phyloP scores from a whole-genome alignment of 2,329 filamentous ascomycete species.

The Penicillium occitanis region DNA sequence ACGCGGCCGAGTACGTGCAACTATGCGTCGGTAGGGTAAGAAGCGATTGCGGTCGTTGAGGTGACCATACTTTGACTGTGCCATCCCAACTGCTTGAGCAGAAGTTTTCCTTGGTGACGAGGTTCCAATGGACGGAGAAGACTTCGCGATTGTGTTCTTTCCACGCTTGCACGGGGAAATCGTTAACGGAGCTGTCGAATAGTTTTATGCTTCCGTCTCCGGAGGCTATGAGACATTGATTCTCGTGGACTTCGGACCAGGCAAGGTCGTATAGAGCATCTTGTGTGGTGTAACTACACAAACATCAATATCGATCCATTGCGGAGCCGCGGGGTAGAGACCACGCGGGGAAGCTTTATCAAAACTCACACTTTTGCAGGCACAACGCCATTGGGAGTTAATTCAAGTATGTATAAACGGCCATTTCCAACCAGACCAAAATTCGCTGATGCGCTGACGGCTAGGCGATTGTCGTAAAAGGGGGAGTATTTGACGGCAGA shows the following conservation, averaged over 20 bases:
- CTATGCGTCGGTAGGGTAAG: constrained; percentile 85
- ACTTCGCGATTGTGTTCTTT: constrained; percentile 92
- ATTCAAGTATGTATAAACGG: constrained; percentile 72
- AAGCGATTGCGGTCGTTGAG: constrained; percentile 70
- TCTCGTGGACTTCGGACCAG: constrained; percentile 96
- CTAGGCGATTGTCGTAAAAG: constrained; percentile 93
- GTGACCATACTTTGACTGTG: constrained; percentile 93
- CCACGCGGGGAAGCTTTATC: background rate
- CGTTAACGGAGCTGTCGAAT: constrained; percentile 76
- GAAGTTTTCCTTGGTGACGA: constrained; percentile 86
- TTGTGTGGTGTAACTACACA: constrained; percentile 83
- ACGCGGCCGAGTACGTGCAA: constrained; percentile 92
- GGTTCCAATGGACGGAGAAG: constrained; percentile 90
- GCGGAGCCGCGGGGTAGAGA: constrained; percentile 12
- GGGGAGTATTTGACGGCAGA: constrained; percentile 98
- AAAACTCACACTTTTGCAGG: constrained; percentile 72
- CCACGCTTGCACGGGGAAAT: constrained; percentile 89
- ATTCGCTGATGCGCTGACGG: constrained; percentile 87
- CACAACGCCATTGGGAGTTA: constrained; percentile 80
- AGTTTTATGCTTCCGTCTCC: constrained; percentile 95
- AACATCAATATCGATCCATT: background rate
- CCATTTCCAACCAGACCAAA: constrained; percentile 98
- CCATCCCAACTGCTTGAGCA: constrained; percentile 94
- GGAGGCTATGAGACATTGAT: constrained; percentile 83
- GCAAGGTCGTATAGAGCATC: constrained; percentile 92